A percentile compares a stretch with the other conserved stretches of the same genome.
Evolutionary conservation across 805 yeast genomes (phyloP).

Genomic region (Cyberlindnera galapagoensis): DNA sequence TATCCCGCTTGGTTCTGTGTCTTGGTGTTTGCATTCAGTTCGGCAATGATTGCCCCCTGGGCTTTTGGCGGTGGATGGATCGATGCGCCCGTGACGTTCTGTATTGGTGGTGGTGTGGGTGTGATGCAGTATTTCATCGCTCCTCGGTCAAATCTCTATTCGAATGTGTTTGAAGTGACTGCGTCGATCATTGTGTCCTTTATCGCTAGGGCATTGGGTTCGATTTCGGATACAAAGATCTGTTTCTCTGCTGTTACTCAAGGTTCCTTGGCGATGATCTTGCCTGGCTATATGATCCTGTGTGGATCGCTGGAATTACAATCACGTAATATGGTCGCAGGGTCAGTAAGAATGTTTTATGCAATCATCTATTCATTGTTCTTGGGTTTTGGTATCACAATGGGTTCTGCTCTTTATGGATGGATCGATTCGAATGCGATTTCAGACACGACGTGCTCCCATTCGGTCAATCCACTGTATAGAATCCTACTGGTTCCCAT

Average conservation of each 20-base stretch:
- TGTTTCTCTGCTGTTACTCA: constrained; percentile 89
- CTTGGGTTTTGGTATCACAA: constrained; percentile 87
- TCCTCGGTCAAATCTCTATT: constrained; percentile 75
- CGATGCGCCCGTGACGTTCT: constrained; percentile 78
- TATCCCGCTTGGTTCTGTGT: constrained; percentile 78
- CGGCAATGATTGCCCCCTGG: constrained; percentile 77
- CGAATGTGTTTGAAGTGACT: constrained; percentile 89
- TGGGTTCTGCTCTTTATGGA: constrained; percentile 91
- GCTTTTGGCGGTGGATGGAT: constrained; percentile 87
- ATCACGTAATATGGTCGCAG: constrained; percentile 85
- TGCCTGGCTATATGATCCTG: constrained; percentile 90
- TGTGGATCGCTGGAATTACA: constrained; percentile 92
- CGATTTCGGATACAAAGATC: constrained; percentile 54
- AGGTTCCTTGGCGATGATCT: constrained; percentile 82
- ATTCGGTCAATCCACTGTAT: constrained; percentile 48
- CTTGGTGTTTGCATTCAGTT: constrained; percentile 70
- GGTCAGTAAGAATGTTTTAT: constrained; percentile 93
- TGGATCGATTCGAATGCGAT: constrained; percentile 85
- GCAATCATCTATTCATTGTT: constrained; percentile 90
- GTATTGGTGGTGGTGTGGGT: constrained; percentile 79
- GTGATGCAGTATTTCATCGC: constrained; percentile 72
- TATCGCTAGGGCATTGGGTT: constrained; percentile 83
- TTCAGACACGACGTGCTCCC: constrained; percentile 47
- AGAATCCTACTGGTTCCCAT: constrained; percentile 74
- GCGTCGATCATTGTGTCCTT: constrained; percentile 86